Evolutionary conservation across 352 stramenopile species (phyloP).

Genomic region (Peronospora farinosa): DNA sequence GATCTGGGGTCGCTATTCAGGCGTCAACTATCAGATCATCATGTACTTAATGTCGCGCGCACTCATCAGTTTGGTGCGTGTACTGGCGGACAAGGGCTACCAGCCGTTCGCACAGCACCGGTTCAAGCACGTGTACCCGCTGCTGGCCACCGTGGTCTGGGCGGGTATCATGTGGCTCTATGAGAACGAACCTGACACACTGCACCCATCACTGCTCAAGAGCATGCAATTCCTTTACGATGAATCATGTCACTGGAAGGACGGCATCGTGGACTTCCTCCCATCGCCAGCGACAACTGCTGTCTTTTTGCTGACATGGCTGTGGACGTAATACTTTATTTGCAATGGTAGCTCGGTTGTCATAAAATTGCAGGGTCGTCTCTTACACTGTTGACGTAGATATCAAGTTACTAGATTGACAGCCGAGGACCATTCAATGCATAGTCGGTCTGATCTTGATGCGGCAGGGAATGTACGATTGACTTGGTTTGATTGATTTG

Average conservation of each 20-base stretch:
- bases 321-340: conserved; percentile 40
- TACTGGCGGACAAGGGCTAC: conserved; percentile 54
- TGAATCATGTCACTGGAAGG: conserved; percentile 70
- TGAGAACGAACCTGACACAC: conserved; percentile 68
- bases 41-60: conserved; percentile 84
- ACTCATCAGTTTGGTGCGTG: conserved; percentile 61
- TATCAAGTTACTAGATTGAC: no score
- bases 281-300: conserved; percentile 67
- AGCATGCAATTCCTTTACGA: conserved; percentile 89
- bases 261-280: conserved; percentile 67
- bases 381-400: not conserved
- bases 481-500: no score
- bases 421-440: no score
- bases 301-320: conserved; percentile 53
- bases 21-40: conserved; percentile 87
- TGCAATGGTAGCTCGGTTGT: conserved; percentile 1
- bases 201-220: conserved; percentile 77
- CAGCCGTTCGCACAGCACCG: conserved; percentile 56
- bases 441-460: no score
- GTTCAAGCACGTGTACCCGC: conserved; percentile 75
- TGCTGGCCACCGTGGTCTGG: conserved; percentile 73
- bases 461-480: no score
- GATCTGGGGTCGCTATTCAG: conserved; percentile 79
- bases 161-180: conserved; percentile 83
- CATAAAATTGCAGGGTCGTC: not conserved